A percentile compares a stretch with the other conserved stretches of the same genome.
phyloP scores from a whole-genome alignment of 1,139 yeast species.

The Pichia sp. region DNA sequence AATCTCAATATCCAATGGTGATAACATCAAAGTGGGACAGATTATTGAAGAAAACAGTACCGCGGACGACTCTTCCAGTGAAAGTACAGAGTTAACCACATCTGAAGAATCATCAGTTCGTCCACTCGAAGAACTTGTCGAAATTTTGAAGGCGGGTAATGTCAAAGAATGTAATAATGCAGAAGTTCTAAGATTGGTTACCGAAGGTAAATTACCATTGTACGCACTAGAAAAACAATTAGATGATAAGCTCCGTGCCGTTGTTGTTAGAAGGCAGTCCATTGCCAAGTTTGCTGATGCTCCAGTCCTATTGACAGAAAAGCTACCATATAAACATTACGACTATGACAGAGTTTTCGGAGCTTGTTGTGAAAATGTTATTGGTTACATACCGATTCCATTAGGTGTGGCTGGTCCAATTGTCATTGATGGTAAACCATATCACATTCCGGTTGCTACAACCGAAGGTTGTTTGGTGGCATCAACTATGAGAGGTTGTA shows the following conservation, averaged over 20 bases:
- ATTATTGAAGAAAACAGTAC: slow-evolving; percentile 27
- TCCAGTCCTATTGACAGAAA: slow-evolving; percentile 66
- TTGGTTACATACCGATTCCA: slow-evolving; percentile 93
- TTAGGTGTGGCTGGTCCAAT: slow-evolving; percentile 98
- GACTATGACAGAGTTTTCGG: slow-evolving; percentile 96
- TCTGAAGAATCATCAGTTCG: slow-evolving; percentile 21
- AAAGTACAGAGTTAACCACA: slow-evolving; percentile 9
- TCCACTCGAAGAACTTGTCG: slow-evolving; percentile 60
- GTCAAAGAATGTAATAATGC: slow-evolving; percentile 62
- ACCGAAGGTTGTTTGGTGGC: slow-evolving; percentile 99
- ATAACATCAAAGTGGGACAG: slow-evolving; percentile 31
- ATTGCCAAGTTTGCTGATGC: slow-evolving; percentile 80
- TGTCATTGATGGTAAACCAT: slow-evolving; percentile 79
- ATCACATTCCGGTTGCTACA: slow-evolving; percentile 97
- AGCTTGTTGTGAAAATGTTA: slow-evolving; percentile 97
- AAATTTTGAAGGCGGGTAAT: slow-evolving; percentile 65
- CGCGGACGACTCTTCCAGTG: slow-evolving; percentile 16
- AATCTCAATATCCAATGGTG: slow-evolving; percentile 6
- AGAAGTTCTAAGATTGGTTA: slow-evolving; percentile 69
- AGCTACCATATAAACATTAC: slow-evolving; percentile 75
- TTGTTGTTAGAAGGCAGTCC: slow-evolving; percentile 84
- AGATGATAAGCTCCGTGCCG: slow-evolving; percentile 86
- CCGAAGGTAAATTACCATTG: slow-evolving; percentile 76
- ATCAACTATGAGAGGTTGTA: slow-evolving; percentile 98
- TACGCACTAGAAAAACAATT: slow-evolving; percentile 93